A percentile compares a stretch with the other conserved stretches of the same genome.
phyloP scores from a whole-genome alignment of 331 rosid genomes.

The Dryas integrifolia region DNA sequence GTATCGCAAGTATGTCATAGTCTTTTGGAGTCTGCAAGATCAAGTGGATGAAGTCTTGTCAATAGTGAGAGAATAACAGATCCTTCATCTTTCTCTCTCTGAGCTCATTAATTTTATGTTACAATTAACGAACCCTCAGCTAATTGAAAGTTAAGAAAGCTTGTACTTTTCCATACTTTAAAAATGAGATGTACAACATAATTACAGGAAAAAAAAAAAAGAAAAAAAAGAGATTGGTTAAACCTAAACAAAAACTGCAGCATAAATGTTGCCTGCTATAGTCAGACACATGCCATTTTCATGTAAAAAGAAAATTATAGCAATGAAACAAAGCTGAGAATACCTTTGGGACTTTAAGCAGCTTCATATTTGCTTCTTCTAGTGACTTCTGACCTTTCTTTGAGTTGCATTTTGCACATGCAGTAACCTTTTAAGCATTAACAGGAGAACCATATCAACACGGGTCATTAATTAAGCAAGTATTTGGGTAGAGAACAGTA shows the following conservation, averaged over 20 bases:
- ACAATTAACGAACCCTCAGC: too few species aligned
- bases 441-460: conserved; percentile 25
- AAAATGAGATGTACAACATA: too few species aligned
- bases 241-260: too few species aligned
- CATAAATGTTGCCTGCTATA: neutral
- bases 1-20: conserved; percentile 82
- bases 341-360: conserved; percentile 80
- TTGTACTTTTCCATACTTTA: too few species aligned
- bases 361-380: conserved; percentile 88
- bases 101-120: neutral
- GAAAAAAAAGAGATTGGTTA: too few species aligned
- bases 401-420: conserved; percentile 84
- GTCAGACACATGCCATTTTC: conserved; percentile 8
- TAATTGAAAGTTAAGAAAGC: too few species aligned
- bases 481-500: conserved; percentile 9
- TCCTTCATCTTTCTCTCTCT: neutral
- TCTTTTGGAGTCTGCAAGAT: conserved; percentile 80
- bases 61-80: neutral
- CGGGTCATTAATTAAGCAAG: neutral
- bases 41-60: conserved; percentile 24
- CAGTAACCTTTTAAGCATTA: conserved; percentile 57
- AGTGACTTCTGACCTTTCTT: conserved; percentile 74
- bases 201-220: too few species aligned
- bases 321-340: neutral
- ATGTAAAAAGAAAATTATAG: conserved; percentile 13